A percentile compares a stretch with the other conserved stretches of the same genome.
Evolutionary conservation across 2,329 filamentous ascomycete species (phyloP).

Genomic region (Cyphellophora attinorum): DNA sequence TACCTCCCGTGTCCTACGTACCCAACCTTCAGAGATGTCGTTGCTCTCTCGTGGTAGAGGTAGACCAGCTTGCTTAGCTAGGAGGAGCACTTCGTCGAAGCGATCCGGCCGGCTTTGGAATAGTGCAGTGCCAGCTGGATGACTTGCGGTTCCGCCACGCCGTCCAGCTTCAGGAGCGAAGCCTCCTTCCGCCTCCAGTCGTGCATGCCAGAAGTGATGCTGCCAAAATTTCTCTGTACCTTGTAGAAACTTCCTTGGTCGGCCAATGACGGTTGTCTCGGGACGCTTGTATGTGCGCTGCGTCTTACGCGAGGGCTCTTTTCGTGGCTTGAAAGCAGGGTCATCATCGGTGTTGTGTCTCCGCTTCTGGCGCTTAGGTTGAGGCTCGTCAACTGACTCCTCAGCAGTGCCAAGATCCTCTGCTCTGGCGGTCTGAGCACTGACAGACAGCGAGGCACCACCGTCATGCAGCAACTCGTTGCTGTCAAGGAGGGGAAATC

Average conservation of each 20-base stretch:
- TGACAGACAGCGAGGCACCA: no score
- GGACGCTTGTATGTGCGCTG: no score
- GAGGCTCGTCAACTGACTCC: no score
- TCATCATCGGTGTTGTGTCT: constrained; percentile 1
- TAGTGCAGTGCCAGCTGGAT: constrained; percentile 11
- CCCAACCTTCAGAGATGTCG: constrained; percentile 16
- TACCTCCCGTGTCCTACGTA: constrained; percentile 11
- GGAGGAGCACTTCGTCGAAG: constrained; percentile 16
- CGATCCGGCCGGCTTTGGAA: constrained; percentile 13
- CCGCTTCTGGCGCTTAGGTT: neutral
- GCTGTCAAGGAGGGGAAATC: no score
- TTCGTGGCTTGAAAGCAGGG: no score
- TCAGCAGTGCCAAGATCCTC: no score
- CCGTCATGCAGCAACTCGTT: no score
- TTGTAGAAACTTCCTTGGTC: constrained; percentile 18
- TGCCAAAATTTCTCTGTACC: constrained; percentile 20
- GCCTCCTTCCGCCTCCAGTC: constrained; percentile 3
- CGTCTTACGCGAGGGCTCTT: no score
- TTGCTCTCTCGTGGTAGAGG: constrained; percentile 11
- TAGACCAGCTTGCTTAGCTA: constrained; percentile 12
- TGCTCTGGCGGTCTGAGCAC: no score
- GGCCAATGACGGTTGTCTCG: constrained; percentile 10
- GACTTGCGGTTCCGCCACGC: constrained; percentile 13
- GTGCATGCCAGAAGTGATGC: constrained; percentile 12
- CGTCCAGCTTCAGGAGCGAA: constrained; percentile 1